Evolutionary conservation across 1,139 yeast species (phyloP), one percentile per base, ranked within the genome.

Genomic region (Suhomyces yuchorum): DNA sequence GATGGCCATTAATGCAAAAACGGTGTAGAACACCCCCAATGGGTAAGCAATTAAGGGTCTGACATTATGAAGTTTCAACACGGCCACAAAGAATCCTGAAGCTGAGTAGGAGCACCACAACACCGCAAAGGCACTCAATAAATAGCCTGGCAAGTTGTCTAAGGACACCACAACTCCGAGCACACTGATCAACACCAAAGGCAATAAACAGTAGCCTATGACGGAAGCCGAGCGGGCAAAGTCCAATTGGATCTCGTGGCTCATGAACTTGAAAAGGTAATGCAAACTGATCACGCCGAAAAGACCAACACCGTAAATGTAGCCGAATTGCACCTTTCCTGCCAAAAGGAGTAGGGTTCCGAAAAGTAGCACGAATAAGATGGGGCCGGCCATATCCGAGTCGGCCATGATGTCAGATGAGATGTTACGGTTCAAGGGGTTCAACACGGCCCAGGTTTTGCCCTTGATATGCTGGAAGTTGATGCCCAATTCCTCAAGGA

Each of bases 291-390:
- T 63, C 2, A 96, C 87, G 12, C 99, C 99, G 57, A 92, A 84
- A 44, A 95, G 71, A 0, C 97, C 99, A 40, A 93, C 96, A 23
- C 99, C 99, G 62, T 93, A 93, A 47, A 93, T 89, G 67, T 95
- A 95, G 3, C 99, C 98, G 65, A 93, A 93, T 65, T 93, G 98
- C 17, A 92, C 90, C 63, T 92, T 93, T 12, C 99, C 99, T 1
- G 96, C 81, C 41, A 91, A 73, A 48, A 92, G 72, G 45, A 95
- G 71, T 53, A 87, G 82, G 1, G 91, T 80, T n/a, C 97, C 99
- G 65, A 92, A 92, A 49, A 91, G 68, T 48, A 93, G 74, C 56
- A 95, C 95, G 67, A 93, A 95, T 44, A 95, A 72, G 38, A 93
- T 78, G 1, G 99, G 99, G 0, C 99, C 99, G 0, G 98, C 97